Evolutionary conservation across 306 rosid species (phyloP), one percentile per base, ranked within the genome.

Genomic region (Acacia acuminata): DNA sequence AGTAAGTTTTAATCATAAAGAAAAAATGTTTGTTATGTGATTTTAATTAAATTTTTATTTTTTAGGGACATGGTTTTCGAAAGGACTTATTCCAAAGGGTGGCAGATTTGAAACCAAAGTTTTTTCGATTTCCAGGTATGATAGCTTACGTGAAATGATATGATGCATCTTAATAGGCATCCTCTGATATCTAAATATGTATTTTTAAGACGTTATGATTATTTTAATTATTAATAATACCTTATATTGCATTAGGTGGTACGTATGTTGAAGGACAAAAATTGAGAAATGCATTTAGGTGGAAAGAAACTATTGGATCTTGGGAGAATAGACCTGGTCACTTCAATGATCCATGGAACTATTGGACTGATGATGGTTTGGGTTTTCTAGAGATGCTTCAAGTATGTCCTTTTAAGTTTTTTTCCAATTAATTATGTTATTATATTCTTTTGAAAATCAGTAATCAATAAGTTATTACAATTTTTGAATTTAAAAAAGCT

Each of bases 321-420:
- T 64, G 70, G 70, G 70, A 64, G n/a, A 91, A 92, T 79, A 93
- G 98, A 84, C 97, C 98, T 61, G 98, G 98, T 17, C 98, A 95
- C 93, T 95, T 95, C 17, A 97, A 97, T 51, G 98, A 95, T 84
- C 93, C 92, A 73, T 95, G 98, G 98, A 87, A 73, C 88, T 95
- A 95, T 83, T 95, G 98, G 98, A 95, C 98, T 25, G 98, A 95
- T 73, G 98, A 95, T 82, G 98, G 98, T 24, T 89, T 95, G 69
- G 98, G 98, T 82, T 88, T 93, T 83, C 91, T 82, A 77, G 98
- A 95, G 88, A 92, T 95, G 88, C 95, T 95, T 71, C 98, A 90
- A 88, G 98, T 92, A 83, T 14, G 90, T 79, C 73, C 45, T 43
- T 64, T 67, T 4, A 27, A 30, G 2, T 64, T 64, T 64, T 81